These are phyloP conservation scores for Talaromyces piceae DNA, from an alignment of 2,329 filamentous ascomycete genomes.

Conservation along the genomic window DNA sequence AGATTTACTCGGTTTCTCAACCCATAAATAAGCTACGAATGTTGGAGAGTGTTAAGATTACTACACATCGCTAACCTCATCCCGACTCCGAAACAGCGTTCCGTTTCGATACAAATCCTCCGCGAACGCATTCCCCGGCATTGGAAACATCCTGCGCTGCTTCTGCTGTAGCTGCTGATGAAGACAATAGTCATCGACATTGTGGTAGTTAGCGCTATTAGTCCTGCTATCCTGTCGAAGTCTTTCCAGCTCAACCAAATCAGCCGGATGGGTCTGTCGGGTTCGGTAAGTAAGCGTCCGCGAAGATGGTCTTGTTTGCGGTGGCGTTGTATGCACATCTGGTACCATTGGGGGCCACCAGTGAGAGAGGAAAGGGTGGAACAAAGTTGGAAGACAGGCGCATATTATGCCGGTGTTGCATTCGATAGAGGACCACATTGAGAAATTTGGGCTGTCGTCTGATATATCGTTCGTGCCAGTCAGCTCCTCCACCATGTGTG, in stretches of 20 bases:
- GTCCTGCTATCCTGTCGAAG: neutral
- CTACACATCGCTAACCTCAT: neutral
- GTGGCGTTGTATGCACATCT: neutral
- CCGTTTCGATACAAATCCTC: slow-evolving; percentile 9
- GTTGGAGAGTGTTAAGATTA: too few relatives aligned
- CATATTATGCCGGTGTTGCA: slow-evolving; percentile 36
- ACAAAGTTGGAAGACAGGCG: slow-evolving; percentile 34
- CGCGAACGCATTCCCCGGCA: slow-evolving; percentile 9
- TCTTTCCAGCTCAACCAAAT: neutral
- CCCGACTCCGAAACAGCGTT: slow-evolving; percentile 7
- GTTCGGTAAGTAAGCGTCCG: neutral
- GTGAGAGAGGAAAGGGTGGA: slow-evolving; percentile 28
- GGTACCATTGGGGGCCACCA: slow-evolving; percentile 17
- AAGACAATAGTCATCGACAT: too few relatives aligned
- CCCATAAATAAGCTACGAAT: too few relatives aligned
- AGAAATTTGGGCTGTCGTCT: slow-evolving; percentile 30
- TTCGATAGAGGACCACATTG: slow-evolving; percentile 34
- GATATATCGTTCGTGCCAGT: too few relatives aligned
- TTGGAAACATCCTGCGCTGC: neutral
- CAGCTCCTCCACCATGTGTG: too few relatives aligned
- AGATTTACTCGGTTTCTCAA: too few relatives aligned
- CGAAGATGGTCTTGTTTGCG: neutral
- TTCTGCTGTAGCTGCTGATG: too few relatives aligned
- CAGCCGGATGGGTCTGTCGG: neutral
- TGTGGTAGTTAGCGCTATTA: neutral